A percentile compares a stretch with the other conserved stretches of the same genome.
These are phyloP conservation scores for Cucurbita pepo DNA, from an alignment of 306 rosid species.

Conservation along the genomic window DNA sequence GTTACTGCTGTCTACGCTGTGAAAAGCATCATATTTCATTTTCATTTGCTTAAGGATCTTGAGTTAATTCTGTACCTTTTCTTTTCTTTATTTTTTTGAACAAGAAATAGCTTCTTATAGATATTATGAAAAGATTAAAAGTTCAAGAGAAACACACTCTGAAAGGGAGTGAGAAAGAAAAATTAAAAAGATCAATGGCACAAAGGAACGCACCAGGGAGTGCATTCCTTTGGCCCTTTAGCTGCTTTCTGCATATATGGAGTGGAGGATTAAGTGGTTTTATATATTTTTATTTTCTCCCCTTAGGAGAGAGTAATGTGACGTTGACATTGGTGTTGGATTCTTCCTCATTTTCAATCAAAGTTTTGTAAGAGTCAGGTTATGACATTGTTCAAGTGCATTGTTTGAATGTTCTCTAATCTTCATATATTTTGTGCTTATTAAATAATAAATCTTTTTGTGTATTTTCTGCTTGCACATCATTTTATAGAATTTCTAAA, in stretches of 20 bases:
- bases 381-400: background rate
- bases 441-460: background rate
- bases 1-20: background rate
- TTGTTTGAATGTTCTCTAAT: background rate
- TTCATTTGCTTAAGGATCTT: background rate
- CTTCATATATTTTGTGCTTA: background rate
- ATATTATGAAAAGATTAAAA: no score
- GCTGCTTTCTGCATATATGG: no score
- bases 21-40: background rate
- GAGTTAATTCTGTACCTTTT: background rate
- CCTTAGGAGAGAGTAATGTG: background rate
- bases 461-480: background rate
- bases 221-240: no score
- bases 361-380: background rate
- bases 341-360: background rate
- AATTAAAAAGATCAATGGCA: no score
- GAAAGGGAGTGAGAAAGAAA: no score
- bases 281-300: background rate
- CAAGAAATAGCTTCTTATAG: no score
- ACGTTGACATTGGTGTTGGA: background rate
- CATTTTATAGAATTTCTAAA: background rate
- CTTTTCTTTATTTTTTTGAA: background rate
- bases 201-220: no score
- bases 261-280: no score
- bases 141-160: no score